Evolutionary conservation across 2,329 filamentous ascomycete genomes (phyloP).

Genomic region (Diplodia mutila): DNA sequence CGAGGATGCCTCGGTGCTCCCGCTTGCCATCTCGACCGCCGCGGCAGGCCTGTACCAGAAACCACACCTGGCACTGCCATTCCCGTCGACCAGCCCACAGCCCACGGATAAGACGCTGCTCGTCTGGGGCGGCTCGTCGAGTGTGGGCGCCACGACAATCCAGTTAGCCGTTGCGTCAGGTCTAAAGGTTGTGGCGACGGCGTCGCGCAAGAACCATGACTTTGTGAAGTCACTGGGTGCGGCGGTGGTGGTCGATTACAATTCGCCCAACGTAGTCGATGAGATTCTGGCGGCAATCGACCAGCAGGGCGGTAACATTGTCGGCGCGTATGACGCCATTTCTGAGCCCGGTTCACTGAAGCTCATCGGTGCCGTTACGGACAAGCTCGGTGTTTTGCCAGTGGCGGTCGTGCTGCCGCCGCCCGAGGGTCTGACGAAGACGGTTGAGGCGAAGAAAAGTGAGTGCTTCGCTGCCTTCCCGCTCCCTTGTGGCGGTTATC

Average conservation of each 20-base stretch:
- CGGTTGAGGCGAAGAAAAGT: neutral
- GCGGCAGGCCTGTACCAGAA: conserved; percentile 48
- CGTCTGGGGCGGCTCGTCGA: conserved; percentile 43
- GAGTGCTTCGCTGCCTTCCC: neutral
- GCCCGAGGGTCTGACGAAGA: conserved; percentile 18
- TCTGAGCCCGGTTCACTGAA: neutral
- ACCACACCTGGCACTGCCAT: conserved; percentile 44
- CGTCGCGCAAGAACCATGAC: conserved; percentile 39
- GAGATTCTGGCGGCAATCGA: conserved; percentile 44
- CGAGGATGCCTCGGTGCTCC: conserved; percentile 47
- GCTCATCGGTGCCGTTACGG: neutral
- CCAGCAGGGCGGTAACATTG: conserved; percentile 39
- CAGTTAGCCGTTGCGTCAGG: conserved; percentile 44
- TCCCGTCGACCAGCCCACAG: conserved; percentile 40
- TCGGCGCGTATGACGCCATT: conserved; percentile 47
- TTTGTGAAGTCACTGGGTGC: conserved; percentile 39
- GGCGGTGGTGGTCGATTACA: conserved; percentile 40
- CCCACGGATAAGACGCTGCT: conserved; percentile 43
- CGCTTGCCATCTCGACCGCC: conserved; percentile 51
- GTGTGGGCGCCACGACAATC: conserved; percentile 39
- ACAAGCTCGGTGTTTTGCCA: neutral
- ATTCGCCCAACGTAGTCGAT: conserved; percentile 36
- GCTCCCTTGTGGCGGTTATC: too few relatives aligned
- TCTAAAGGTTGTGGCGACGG: conserved; percentile 38
- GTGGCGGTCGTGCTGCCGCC: neutral